Conservation (phyloP, 2,329 filamentous ascomycete genomes). For the Talaromyces sp. region DNA sequence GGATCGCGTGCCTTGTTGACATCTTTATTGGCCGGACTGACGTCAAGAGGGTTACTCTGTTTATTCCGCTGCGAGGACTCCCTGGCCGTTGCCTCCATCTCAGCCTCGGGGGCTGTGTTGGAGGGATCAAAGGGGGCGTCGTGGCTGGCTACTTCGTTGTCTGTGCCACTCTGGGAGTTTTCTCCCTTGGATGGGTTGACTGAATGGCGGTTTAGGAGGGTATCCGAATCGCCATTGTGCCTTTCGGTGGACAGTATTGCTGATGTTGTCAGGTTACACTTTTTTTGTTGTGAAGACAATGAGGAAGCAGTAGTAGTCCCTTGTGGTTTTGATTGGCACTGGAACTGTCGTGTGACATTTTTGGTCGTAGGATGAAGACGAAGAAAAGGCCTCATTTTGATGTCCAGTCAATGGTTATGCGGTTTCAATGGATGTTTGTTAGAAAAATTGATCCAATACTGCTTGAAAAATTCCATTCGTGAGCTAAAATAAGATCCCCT, state of each 20-base stretch:
- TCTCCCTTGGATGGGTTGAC: constrained; percentile 64
- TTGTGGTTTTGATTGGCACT: not conserved
- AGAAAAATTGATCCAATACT: not conserved
- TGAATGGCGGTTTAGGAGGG: constrained; percentile 49
- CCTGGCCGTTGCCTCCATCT: constrained; percentile 30
- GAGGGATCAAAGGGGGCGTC: constrained; percentile 65
- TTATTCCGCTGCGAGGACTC: constrained; percentile 39
- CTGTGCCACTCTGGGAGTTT: constrained; percentile 63
- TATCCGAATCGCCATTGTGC: constrained; percentile 7
- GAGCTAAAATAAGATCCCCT: not conserved
- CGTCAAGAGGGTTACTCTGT: constrained; percentile 51
- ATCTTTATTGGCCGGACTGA: constrained; percentile 58
- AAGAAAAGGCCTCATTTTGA: not conserved
- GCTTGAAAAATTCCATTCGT: not conserved
- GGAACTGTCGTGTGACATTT: not conserved
- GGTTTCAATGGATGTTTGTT: not conserved
- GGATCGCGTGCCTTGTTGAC: constrained; percentile 48
- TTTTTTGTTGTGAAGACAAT: not conserved
- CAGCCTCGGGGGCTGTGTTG: constrained; percentile 63
- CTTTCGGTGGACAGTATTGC: constrained; percentile 4
- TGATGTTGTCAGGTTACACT: constrained; percentile 6
- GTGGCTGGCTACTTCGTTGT: constrained; percentile 54
- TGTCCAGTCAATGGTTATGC: not conserved
- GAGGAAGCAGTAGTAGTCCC: not conserved
- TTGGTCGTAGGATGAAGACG: not conserved